A percentile compares a stretch with the other conserved stretches of the same genome.
Conservation (phyloP, 1,139 yeast species). For the Pneumocystis sp. region DNA sequence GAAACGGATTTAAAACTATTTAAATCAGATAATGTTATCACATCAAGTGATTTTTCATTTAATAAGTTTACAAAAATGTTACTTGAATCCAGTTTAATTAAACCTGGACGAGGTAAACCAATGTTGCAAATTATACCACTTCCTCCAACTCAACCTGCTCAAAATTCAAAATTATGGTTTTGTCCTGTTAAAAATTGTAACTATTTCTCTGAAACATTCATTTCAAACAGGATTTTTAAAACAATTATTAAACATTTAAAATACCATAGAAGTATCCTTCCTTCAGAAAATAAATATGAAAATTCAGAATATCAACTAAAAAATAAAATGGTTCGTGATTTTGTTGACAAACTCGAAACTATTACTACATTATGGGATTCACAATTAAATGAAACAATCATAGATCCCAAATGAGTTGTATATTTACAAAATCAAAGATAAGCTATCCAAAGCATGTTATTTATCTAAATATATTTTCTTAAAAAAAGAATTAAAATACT, state of each 20-base stretch:
- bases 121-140: neutral
- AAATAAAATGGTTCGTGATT: neutral
- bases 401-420: neutral
- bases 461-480: neutral
- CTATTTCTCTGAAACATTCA: neutral
- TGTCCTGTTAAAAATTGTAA: neutral
- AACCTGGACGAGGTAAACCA: neutral
- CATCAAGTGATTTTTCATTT: neutral
- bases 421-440: neutral
- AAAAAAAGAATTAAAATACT: conserved; percentile 1
- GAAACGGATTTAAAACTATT: neutral
- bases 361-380: neutral
- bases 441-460: neutral
- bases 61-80: neutral
- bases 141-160: neutral
- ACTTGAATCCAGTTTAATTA: neutral
- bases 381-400: neutral
- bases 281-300: neutral
- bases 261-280: neutral
- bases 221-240: neutral
- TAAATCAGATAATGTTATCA: neutral
- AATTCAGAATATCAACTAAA: neutral
- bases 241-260: neutral
- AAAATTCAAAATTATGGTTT: neutral
- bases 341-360: neutral